phyloP scores from a whole-genome alignment of 257 asterid species.

The Solanum tarijense region DNA sequence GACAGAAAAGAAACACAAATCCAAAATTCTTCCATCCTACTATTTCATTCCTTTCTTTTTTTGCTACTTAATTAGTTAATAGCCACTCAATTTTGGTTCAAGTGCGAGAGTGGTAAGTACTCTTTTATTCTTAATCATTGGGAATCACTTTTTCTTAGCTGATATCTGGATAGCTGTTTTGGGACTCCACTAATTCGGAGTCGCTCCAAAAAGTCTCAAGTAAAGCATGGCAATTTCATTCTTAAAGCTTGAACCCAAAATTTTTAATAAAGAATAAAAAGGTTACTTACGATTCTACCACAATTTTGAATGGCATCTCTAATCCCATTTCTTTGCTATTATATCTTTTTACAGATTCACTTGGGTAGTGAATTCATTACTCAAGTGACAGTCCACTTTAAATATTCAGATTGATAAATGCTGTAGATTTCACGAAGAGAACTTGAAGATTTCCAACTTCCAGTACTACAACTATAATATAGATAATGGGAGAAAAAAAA shows the following conservation, averaged over 20 bases:
- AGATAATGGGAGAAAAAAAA: not conserved
- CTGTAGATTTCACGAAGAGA: not conserved
- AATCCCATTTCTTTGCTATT: not conserved
- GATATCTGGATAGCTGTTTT: not conserved
- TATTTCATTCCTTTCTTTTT: not conserved
- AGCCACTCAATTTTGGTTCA: not conserved
- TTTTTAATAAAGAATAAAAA: no score
- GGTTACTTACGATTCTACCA: not conserved
- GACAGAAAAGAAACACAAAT: not conserved
- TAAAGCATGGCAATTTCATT: not conserved
- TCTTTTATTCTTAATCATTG: not conserved
- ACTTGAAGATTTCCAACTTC: not conserved
- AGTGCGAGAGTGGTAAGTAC: not conserved
- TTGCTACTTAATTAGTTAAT: not conserved
- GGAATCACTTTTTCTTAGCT: not conserved
- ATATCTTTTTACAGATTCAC: not conserved
- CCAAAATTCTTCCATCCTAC: not conserved
- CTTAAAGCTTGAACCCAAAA: not conserved
- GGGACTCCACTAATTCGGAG: not conserved
- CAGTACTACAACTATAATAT: not conserved
- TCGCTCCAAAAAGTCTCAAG: not conserved
- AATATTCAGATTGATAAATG: not conserved
- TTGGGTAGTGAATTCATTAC: not conserved
- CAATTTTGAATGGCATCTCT: not conserved
- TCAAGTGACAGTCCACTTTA: not conserved